A percentile compares a stretch with the other conserved stretches of the same genome.
phyloP scores from a whole-genome alignment of 108 stramenopile genomes.

The Fragilaria radians region DNA sequence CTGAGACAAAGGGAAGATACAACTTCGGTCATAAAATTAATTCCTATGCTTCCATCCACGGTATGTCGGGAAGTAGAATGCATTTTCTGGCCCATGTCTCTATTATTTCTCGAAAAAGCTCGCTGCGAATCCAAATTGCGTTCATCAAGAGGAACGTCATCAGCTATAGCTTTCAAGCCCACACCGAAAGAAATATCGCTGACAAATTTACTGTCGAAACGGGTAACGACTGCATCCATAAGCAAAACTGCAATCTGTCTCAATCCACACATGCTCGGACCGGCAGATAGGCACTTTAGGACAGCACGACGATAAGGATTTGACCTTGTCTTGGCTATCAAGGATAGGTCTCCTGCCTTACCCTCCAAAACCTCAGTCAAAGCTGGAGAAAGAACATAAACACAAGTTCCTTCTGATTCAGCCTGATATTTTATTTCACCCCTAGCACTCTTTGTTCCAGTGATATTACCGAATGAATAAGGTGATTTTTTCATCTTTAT shows the following conservation, averaged over 20 bases:
- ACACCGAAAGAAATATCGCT: slow-evolving; percentile 31
- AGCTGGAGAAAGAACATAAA: slow-evolving; percentile 71
- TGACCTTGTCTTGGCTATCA: slow-evolving; percentile 25
- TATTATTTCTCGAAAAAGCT: slow-evolving; percentile 15
- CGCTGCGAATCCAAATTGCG: slow-evolving; percentile 13
- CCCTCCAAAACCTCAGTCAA: slow-evolving; percentile 54
- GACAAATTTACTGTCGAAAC: slow-evolving; percentile 25
- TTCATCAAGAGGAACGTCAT: slow-evolving; percentile 27
- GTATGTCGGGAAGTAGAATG: slow-evolving; percentile 10
- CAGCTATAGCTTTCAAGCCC: slow-evolving; percentile 23
- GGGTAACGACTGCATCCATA: slow-evolving; percentile 33
- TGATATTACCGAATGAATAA: slow-evolving; percentile 38
- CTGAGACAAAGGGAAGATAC: slow-evolving; percentile 22
- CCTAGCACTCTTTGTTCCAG: slow-evolving; percentile 23
- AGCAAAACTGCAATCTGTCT: slow-evolving; percentile 22
- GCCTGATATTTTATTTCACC: not conserved
- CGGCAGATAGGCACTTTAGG: slow-evolving; percentile 19
- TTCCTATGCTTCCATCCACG: not conserved
- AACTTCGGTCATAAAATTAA: slow-evolving; percentile 26
- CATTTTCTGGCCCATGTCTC: slow-evolving; percentile 28
- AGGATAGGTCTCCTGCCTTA: slow-evolving; percentile 15
- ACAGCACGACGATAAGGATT: slow-evolving; percentile 53
- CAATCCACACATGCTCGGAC: slow-evolving; percentile 21
- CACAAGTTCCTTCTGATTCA: slow-evolving; percentile 29
- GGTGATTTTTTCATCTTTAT: slow-evolving; percentile 11